These are phyloP conservation scores for Nannochloris sp. DNA, from an alignment of 139 green algal genomes.

Conservation along the genomic window DNA sequence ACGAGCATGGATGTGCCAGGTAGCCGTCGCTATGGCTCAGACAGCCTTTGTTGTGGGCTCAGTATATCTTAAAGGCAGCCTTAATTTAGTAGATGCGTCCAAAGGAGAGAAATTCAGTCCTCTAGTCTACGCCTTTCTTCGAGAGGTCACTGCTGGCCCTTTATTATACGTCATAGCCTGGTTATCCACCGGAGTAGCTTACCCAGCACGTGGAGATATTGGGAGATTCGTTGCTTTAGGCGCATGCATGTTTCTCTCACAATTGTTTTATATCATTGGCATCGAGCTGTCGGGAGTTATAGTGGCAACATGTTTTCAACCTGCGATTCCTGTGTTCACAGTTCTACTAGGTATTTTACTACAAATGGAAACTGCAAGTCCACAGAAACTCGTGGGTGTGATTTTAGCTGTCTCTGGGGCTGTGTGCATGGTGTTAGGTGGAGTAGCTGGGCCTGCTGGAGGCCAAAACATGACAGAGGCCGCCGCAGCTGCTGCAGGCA, in stretches of 20 bases:
- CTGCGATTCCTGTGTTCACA: constrained; percentile 60
- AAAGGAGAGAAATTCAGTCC: constrained; percentile 33
- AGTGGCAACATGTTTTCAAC: constrained; percentile 68
- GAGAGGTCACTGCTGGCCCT: constrained; percentile 36
- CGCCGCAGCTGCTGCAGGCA: not conserved
- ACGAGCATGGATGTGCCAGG: constrained; percentile 36
- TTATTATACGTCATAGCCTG: constrained; percentile 39
- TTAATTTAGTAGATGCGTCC: constrained; percentile 19
- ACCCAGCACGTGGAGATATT: constrained; percentile 9
- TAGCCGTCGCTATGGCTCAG: constrained; percentile 40
- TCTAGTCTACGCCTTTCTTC: constrained; percentile 44
- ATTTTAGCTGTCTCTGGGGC: constrained; percentile 40
- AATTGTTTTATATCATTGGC: constrained; percentile 68
- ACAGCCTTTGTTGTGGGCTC: constrained; percentile 45
- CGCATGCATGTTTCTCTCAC: constrained; percentile 42
- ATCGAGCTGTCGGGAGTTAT: constrained; percentile 60
- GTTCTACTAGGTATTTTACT: constrained; percentile 44
- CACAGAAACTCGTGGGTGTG: constrained; percentile 59
- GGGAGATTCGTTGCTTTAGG: constrained; percentile 18
- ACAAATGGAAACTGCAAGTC: constrained; percentile 27
- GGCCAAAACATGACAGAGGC: not conserved
- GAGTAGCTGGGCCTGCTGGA: not conserved
- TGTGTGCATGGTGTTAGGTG: constrained; percentile 44
- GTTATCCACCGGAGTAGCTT: not conserved
- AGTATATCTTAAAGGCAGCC: constrained; percentile 41